A percentile compares a stretch with the other conserved stretches of the same genome.
These are phyloP conservation scores for Trametes villosa DNA, from an alignment of 768 basidiomycete genomes.

Conservation along the genomic window DNA sequence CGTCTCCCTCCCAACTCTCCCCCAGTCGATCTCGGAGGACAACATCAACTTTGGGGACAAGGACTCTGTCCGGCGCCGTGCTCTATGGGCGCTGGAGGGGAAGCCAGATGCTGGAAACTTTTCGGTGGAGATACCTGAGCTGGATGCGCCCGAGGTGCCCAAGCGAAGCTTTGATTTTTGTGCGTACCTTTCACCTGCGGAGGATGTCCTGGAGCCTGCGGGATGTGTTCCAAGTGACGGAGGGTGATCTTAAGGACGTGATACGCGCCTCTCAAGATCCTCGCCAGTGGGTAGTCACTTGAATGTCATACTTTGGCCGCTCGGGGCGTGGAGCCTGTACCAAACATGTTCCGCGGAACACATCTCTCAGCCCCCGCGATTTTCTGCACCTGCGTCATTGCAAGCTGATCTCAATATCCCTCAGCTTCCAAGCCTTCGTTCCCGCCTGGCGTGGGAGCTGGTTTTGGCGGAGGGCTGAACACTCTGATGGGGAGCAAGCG, in stretches of 20 bases:
- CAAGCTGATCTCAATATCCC: neutral
- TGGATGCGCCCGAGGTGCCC: constrained; percentile 62
- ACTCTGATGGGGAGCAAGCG: constrained; percentile 62
- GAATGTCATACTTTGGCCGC: too few species aligned
- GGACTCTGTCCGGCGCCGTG: constrained; percentile 80
- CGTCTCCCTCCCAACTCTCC: constrained; percentile 66
- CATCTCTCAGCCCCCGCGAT: too few species aligned
- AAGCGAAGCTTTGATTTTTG: constrained; percentile 65
- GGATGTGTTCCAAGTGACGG: too few species aligned
- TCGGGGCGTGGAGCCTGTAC: too few species aligned
- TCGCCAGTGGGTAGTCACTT: too few species aligned
- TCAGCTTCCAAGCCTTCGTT: constrained; percentile 66
- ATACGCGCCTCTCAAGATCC: too few species aligned
- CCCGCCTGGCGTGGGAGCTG: constrained; percentile 50
- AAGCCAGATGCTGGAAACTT: constrained; percentile 67
- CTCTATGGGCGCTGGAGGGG: constrained; percentile 88
- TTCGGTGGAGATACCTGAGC: constrained; percentile 83
- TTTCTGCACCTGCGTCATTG: constrained; percentile 46
- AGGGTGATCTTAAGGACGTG: too few species aligned
- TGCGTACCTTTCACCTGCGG: constrained; percentile 43
- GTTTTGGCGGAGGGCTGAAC: constrained; percentile 46
- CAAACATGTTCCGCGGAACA: too few species aligned
- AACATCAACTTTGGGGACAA: constrained; percentile 71
- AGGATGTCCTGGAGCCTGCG: too few species aligned
- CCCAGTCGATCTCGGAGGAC: constrained; percentile 63